These are phyloP conservation scores for Tagetes patula DNA, from an alignment of 129 eudicot species.

Conservation along the genomic window DNA sequence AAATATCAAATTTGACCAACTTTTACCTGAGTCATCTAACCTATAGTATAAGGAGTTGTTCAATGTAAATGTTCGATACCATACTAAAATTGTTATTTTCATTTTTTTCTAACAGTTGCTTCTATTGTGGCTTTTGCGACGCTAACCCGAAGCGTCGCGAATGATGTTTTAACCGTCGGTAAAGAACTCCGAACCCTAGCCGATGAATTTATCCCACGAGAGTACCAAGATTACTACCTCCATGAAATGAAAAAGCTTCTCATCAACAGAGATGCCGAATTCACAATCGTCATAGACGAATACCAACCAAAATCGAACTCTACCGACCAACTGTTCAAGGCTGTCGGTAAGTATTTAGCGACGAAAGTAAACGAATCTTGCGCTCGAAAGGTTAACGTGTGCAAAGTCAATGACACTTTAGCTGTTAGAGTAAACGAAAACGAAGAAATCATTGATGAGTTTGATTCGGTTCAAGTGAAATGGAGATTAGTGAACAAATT, in stretches of 20 bases:
- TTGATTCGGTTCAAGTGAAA: conserved; percentile 35
- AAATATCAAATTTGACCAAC: too few species aligned
- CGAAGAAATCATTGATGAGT: conserved; percentile 40
- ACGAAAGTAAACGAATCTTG: conserved; percentile 36
- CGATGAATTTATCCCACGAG: conserved; percentile 45
- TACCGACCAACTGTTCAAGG: conserved; percentile 36
- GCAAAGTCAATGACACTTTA: conserved; percentile 32
- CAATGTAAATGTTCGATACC: not conserved
- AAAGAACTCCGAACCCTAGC: conserved; percentile 40
- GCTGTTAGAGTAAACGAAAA: conserved; percentile 31
- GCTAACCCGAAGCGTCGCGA: conserved; percentile 38
- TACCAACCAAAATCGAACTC: conserved; percentile 30
- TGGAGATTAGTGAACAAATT: conserved; percentile 29
- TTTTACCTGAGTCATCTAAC: too few species aligned
- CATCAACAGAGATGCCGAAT: conserved; percentile 27
- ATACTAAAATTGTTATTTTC: not conserved
- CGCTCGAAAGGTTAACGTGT: conserved; percentile 34
- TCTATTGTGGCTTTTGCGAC: conserved; percentile 53
- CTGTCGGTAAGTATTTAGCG: conserved; percentile 37
- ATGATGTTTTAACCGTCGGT: conserved; percentile 36
- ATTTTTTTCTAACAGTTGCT: conserved; percentile 29
- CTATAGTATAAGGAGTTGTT: too few species aligned
- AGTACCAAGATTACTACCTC: conserved; percentile 34
- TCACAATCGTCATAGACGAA: conserved; percentile 43
- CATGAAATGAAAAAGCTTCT: conserved; percentile 33